These are phyloP conservation scores for Cyathus striatus DNA, from an alignment of 768 basidiomycete species.

Conservation along the genomic window DNA sequence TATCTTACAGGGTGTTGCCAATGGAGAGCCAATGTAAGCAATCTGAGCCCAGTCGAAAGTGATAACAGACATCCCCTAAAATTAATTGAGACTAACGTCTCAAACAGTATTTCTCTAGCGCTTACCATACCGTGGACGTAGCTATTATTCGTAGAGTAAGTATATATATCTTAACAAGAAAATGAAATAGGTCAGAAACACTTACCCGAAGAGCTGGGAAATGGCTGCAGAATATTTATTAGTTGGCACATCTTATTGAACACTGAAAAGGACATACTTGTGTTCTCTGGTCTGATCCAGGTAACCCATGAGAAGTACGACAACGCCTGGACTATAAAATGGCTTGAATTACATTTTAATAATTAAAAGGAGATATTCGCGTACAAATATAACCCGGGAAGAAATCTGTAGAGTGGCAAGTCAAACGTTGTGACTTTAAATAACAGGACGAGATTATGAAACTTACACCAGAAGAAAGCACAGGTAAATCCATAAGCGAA, in stretches of 20 bases:
- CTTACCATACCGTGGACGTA: conserved; percentile 42
- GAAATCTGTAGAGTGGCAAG: conserved; percentile 24
- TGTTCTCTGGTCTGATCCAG: conserved; percentile 45
- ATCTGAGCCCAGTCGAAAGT: conserved; percentile 59
- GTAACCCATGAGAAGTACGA: conserved; percentile 58
- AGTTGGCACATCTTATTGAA: neutral
- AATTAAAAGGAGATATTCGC: conserved; percentile 3
- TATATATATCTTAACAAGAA: neutral
- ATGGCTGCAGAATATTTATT: conserved; percentile 21
- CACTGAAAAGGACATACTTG: conserved; percentile 26
- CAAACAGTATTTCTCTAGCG: no score
- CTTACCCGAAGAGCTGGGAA: conserved; percentile 43
- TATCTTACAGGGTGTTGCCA: conserved; percentile 34
- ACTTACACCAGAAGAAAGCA: conserved; percentile 57
- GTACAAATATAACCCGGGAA: conserved; percentile 37
- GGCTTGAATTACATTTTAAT: neutral
- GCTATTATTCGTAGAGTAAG: conserved; percentile 7
- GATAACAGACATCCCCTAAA: conserved; percentile 36
- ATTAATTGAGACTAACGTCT: no score
- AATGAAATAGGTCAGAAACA: neutral
- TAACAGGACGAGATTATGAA: conserved; percentile 1
- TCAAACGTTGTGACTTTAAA: conserved; percentile 26
- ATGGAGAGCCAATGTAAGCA: conserved; percentile 54
- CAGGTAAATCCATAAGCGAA: conserved; percentile 56
- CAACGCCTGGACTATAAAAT: conserved; percentile 35